A percentile compares a stretch with the other conserved stretches of the same genome.
Conservation (phyloP, 441 rosid genomes). For the Breynia disticha region DNA sequence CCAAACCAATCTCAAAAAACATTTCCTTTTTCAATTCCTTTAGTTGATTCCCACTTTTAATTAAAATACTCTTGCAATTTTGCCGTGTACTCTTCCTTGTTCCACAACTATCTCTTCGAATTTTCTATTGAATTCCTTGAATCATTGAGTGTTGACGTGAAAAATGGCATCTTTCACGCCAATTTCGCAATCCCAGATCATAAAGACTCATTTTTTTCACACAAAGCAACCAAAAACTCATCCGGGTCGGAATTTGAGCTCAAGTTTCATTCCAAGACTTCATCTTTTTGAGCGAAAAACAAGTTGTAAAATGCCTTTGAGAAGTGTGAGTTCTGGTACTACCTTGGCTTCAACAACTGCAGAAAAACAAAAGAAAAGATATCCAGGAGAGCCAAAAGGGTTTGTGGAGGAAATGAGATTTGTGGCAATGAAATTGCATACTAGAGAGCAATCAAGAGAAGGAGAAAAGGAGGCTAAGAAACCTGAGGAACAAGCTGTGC, state of each 20-base stretch:
- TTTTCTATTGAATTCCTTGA: neutral
- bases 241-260: slow-evolving; percentile 16
- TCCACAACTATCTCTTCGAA: neutral
- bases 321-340: slow-evolving; percentile 1
- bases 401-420: slow-evolving; percentile 97
- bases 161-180: slow-evolving; percentile 59
- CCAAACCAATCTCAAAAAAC: slow-evolving; percentile 5
- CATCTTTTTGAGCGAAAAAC: slow-evolving; percentile 13
- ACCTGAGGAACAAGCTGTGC: slow-evolving; percentile 56
- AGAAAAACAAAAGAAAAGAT: slow-evolving; percentile 59
- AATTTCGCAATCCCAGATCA: slow-evolving; percentile 36
- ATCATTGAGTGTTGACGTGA: neutral
- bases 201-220: slow-evolving; percentile 23
- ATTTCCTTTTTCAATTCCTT: neutral
- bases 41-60: neutral
- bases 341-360: slow-evolving; percentile 50
- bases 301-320: slow-evolving; percentile 30
- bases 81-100: slow-evolving; percentile 24
- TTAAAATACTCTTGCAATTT: neutral
- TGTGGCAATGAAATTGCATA: slow-evolving; percentile 86
- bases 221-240: slow-evolving; percentile 5
- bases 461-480: slow-evolving; percentile 71
- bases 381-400: slow-evolving; percentile 84
- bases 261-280: slow-evolving; percentile 23
- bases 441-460: slow-evolving; percentile 78